Conservation (phyloP, 1,284 basidiomycete species). For the Erythrobasidium hasegawianum region DNA sequence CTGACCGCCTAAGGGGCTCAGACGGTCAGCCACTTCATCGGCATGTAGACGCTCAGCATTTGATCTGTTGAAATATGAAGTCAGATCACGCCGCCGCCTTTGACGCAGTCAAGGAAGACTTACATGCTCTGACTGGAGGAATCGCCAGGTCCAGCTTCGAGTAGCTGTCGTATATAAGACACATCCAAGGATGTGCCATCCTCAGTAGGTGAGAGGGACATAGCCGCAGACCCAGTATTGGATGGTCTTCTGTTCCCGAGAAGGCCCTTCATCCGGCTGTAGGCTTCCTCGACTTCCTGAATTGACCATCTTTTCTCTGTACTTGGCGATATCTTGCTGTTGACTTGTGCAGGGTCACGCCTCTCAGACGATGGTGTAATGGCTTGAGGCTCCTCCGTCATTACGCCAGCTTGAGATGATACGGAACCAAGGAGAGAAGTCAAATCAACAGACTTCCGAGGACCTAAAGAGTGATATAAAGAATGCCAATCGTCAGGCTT, state of each 20-base stretch:
- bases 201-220: constrained; percentile 17
- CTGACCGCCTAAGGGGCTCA: constrained; percentile 9
- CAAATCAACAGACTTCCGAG: too few species aligned
- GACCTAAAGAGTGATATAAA: too few species aligned
- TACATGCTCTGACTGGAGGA: too few species aligned
- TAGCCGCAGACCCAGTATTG: constrained; percentile 6
- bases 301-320: constrained; percentile 32
- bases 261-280: background rate
- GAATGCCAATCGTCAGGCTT: too few species aligned
- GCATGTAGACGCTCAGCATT: background rate
- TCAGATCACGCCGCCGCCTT: too few species aligned
- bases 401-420: too few species aligned
- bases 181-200: constrained; percentile 10
- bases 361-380: background rate
- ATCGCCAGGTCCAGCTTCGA: background rate
- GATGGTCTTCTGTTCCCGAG: constrained; percentile 2
- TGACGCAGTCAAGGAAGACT: too few species aligned
- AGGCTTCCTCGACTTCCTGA: constrained; percentile 23
- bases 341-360: background rate
- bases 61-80: background rate
- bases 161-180: constrained; percentile 14
- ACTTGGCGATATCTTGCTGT: background rate
- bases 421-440: too few species aligned
- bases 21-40: constrained; percentile 13
- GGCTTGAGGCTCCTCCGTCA: too few species aligned